These are phyloP conservation scores for Erucastrum elatum DNA, from an alignment of 345 rosid species.

Conservation along the genomic window DNA sequence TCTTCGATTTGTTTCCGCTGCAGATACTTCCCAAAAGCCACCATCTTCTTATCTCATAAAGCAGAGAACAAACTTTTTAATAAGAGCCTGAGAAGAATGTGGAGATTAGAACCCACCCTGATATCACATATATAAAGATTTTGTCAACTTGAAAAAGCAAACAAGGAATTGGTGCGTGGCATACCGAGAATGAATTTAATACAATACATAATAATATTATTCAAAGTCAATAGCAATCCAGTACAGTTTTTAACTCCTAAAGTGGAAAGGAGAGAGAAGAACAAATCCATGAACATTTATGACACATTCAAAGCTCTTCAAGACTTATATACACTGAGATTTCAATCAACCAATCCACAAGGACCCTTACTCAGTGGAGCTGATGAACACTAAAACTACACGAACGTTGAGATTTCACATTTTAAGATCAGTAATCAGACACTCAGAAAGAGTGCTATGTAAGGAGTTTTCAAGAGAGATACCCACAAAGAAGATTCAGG, in stretches of 20 bases:
- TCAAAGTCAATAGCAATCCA: conserved; percentile 26
- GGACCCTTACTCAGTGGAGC: conserved; percentile 1
- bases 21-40: conserved; percentile 86
- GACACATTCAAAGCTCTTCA: conserved; percentile 21
- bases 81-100: conserved; percentile 30
- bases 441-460: too few species aligned
- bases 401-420: too few species aligned
- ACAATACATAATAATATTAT: conserved; percentile 22
- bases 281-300: not conserved
- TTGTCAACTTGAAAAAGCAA: conserved; percentile 30
- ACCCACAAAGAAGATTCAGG: not conserved
- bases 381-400: too few species aligned
- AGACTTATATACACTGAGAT: conserved; percentile 3
- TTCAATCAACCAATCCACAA: conserved; percentile 10
- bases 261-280: conserved; percentile 12
- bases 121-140: conserved; percentile 31
- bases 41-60: conserved; percentile 56
- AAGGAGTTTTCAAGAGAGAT: not conserved
- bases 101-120: conserved; percentile 4
- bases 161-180: conserved; percentile 28
- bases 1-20: conserved; percentile 82
- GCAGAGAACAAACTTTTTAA: conserved; percentile 4
- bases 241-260: not conserved
- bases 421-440: too few species aligned
- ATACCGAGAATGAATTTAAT: conserved; percentile 21